Evolutionary conservation across 192 early-diverging fungal species (phyloP).

Genomic region (Rhizoclosmatium sp.): DNA sequence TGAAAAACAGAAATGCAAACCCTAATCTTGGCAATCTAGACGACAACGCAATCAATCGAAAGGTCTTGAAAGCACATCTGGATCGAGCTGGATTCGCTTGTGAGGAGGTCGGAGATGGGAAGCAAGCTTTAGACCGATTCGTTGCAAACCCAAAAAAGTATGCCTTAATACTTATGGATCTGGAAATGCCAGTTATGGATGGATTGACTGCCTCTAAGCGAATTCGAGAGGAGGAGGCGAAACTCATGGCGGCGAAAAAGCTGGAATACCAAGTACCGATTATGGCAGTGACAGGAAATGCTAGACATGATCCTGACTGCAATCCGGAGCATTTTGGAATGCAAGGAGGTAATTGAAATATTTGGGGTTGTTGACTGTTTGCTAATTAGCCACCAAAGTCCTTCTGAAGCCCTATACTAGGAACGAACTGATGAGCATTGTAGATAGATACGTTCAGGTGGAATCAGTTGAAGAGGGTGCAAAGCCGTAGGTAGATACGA

Average conservation of each 20-base stretch:
- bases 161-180: not conserved
- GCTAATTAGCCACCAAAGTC: not conserved
- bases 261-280: slow-evolving; percentile 6
- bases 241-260: not conserved
- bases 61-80: slow-evolving; percentile 16
- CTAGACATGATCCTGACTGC: not conserved
- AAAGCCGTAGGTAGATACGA: not conserved
- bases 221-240: slow-evolving; percentile 1
- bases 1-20: not conserved
- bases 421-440: not conserved
- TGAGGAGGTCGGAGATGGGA: not conserved
- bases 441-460: not conserved
- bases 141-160: not conserved
- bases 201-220: not conserved
- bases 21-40: not conserved
- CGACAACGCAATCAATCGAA: slow-evolving; percentile 7
- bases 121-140: not conserved
- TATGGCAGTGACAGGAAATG: slow-evolving; percentile 10
- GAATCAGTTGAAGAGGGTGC: not conserved
- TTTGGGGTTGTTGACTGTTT: not conserved
- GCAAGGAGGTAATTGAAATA: slow-evolving; percentile 9
- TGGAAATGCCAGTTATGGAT: slow-evolving; percentile 15
- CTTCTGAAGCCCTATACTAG: not conserved
- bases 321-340: slow-evolving; percentile 1
- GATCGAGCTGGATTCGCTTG: slow-evolving; percentile 1